Conservation (phyloP, 2,329 filamentous ascomycete genomes). For the Paecilomyces sp. region DNA sequence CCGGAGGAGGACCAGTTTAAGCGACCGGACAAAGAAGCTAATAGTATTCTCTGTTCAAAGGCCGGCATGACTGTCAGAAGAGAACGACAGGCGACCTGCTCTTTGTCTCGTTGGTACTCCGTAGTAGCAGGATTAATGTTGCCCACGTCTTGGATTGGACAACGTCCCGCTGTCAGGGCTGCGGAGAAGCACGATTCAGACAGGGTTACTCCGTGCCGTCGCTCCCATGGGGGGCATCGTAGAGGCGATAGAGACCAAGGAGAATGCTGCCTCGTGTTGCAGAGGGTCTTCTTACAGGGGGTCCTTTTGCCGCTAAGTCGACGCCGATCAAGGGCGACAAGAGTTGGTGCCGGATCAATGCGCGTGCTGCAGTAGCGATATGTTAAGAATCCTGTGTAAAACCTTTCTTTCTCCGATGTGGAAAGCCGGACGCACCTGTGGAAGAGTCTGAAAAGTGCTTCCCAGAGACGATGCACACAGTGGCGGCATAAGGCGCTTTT, state of each 20-base stretch:
- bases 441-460: background rate
- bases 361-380: background rate
- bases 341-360: background rate
- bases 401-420: background rate
- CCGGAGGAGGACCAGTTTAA: background rate
- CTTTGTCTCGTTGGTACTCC: background rate
- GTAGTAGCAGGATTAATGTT: background rate
- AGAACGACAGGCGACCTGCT: background rate
- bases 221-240: background rate
- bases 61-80: background rate
- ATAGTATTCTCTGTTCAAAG: background rate
- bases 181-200: background rate
- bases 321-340: background rate
- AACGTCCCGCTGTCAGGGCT: background rate
- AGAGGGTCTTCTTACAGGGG: background rate
- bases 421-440: background rate
- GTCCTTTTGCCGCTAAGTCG: background rate
- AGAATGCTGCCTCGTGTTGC: background rate
- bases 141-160: background rate
- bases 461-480: background rate
- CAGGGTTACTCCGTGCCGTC: background rate
- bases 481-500: background rate
- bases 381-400: background rate
- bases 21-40: background rate
- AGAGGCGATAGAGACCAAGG: background rate